These are phyloP conservation scores for Zygoascus hellenicus DNA, from an alignment of 1,139 yeast species.

Conservation along the genomic window DNA sequence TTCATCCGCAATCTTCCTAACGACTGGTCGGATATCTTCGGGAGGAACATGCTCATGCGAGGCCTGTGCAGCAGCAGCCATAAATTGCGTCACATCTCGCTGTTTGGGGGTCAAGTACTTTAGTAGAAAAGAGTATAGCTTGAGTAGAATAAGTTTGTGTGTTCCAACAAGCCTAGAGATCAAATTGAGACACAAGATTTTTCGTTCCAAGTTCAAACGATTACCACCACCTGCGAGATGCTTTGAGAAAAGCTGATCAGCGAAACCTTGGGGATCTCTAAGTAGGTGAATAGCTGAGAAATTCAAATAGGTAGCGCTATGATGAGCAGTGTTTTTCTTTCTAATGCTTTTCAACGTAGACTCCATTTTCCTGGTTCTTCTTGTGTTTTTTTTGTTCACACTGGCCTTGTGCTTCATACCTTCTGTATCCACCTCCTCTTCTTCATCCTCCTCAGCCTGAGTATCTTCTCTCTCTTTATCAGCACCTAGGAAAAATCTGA, in stretches of 20 bases:
- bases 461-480: conserved; percentile 91
- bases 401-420: conserved; percentile 73
- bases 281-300: conserved; percentile 90
- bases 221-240: conserved; percentile 63
- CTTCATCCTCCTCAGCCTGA: conserved; percentile 62
- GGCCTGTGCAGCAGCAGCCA: conserved; percentile 97
- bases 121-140: conserved; percentile 79
- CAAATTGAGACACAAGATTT: conserved; percentile 78
- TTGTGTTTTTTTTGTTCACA: conserved; percentile 76
- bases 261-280: conserved; percentile 97
- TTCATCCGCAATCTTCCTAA: conserved; percentile 92
- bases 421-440: conserved; percentile 43
- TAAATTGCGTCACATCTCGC: conserved; percentile 84
- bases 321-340: conserved; percentile 47
- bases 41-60: conserved; percentile 97
- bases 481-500: conserved; percentile 85
- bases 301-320: conserved; percentile 64
- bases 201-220: conserved; percentile 78
- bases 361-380: conserved; percentile 73
- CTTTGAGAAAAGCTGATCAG: conserved; percentile 68
- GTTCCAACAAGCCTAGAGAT: conserved; percentile 87
- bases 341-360: conserved; percentile 62
- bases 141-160: conserved; percentile 85
- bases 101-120: conserved; percentile 93
- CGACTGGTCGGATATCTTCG: conserved; percentile 70